phyloP scores from a whole-genome alignment of 306 rosid species.

The Vicia faba region DNA sequence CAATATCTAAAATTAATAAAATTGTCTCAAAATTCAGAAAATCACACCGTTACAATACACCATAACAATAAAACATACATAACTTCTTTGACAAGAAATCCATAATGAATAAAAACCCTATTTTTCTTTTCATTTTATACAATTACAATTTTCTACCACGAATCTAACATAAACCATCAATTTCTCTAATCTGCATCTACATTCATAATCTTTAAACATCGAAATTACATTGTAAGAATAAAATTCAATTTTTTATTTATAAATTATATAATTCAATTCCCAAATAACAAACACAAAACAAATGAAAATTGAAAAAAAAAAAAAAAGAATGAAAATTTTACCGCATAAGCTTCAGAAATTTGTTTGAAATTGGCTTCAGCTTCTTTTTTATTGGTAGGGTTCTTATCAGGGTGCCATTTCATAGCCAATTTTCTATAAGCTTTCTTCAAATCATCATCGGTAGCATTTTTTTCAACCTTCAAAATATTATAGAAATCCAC shows the following conservation, averaged over 20 bases:
- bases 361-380: constrained; percentile 97
- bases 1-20: constrained; percentile 65
- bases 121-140: neutral
- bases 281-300: neutral
- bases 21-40: neutral
- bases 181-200: no score
- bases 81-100: constrained; percentile 16
- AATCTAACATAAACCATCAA: neutral
- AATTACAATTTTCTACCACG: neutral
- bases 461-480: constrained; percentile 72
- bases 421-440: constrained; percentile 85
- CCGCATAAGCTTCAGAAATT: constrained; percentile 97
- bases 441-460: constrained; percentile 92
- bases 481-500: constrained; percentile 81
- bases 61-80: neutral
- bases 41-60: neutral
- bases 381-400: constrained; percentile 78
- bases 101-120: neutral
- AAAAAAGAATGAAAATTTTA: constrained; percentile 37
- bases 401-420: constrained; percentile 99
- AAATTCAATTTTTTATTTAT: neutral
- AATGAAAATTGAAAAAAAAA: neutral
- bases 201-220: neutral
- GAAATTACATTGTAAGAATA: neutral
- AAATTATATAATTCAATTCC: constrained; percentile 9